Evolutionary conservation across 2,329 filamentous ascomycete genomes (phyloP).

Genomic region (Paracorniculantispora psalliotae): DNA sequence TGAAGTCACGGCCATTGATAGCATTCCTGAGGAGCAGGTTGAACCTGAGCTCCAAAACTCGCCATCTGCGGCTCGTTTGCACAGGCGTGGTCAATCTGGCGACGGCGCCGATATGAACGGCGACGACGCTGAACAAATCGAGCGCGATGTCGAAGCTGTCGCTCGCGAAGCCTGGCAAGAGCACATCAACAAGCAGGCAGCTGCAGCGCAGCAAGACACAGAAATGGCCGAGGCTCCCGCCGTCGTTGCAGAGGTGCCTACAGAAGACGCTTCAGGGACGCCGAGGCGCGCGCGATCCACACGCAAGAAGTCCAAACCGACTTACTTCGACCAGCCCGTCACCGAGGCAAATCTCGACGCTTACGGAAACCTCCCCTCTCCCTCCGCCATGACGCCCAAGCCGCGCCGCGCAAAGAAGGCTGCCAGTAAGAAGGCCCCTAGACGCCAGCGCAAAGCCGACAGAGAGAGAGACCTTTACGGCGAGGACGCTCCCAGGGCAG

Average conservation of each 20-base stretch:
- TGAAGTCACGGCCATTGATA: slow-evolving; percentile 16
- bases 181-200: slow-evolving; percentile 25
- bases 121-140: slow-evolving; percentile 6
- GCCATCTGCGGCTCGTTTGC: slow-evolving; percentile 24
- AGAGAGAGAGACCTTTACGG: slow-evolving; percentile 20
- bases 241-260: slow-evolving; percentile 14
- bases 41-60: slow-evolving; percentile 22
- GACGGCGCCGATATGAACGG: slow-evolving; percentile 13
- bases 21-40: slow-evolving; percentile 15
- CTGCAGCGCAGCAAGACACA: slow-evolving; percentile 8
- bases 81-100: slow-evolving; percentile 22
- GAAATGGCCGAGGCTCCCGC: slow-evolving; percentile 15
- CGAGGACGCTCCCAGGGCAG: slow-evolving; percentile 17
- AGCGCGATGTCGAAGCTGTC: slow-evolving; percentile 26
- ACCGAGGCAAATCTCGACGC: slow-evolving; percentile 17
- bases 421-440: neutral
- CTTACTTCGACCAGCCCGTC: slow-evolving; percentile 35
- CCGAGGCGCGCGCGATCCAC: slow-evolving; percentile 29
- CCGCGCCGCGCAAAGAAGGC: slow-evolving; percentile 8
- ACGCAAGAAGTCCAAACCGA: slow-evolving; percentile 45
- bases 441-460: neutral
- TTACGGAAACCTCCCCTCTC: slow-evolving; percentile 27
- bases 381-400: slow-evolving; percentile 22
- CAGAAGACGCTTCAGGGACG: slow-evolving; percentile 7
- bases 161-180: slow-evolving; percentile 33